phyloP scores from a whole-genome alignment of 371 early-diverging fungal species.

The Mucor saturninus region DNA sequence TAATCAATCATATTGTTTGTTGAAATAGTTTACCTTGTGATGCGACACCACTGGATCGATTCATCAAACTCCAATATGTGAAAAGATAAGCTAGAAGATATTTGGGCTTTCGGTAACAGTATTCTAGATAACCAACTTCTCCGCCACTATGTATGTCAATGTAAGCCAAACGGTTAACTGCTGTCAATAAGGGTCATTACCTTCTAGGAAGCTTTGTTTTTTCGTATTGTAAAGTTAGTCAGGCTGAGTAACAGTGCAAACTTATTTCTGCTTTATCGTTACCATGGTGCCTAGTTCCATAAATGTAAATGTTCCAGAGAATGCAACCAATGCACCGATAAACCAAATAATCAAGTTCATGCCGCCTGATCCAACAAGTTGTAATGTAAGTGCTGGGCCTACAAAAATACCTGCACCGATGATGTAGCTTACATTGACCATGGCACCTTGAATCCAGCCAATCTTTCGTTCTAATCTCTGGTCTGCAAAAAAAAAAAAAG shows the following conservation, averaged over 20 bases:
- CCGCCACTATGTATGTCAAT: slow-evolving; percentile 34
- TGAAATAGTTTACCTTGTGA: slow-evolving; percentile 30
- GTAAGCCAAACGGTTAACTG: neutral
- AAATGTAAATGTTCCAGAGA: slow-evolving; percentile 45
- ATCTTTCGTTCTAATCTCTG: slow-evolving; percentile 48
- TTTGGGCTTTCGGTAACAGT: slow-evolving; percentile 44
- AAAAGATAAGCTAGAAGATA: slow-evolving; percentile 46
- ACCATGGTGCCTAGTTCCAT: slow-evolving; percentile 56
- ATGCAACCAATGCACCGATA: slow-evolving; percentile 39
- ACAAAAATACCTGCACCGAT: slow-evolving; percentile 52
- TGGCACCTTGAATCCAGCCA: slow-evolving; percentile 46
- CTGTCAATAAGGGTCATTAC: slow-evolving; percentile 11
- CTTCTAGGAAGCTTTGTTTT: slow-evolving; percentile 41
- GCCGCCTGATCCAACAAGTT: slow-evolving; percentile 47
- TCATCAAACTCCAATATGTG: slow-evolving; percentile 46
- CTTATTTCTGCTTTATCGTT: neutral
- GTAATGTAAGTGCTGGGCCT: slow-evolving; percentile 43
- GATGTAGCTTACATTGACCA: slow-evolving; percentile 52
- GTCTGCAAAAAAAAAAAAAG: slow-evolving; percentile 23
- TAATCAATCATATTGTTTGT: neutral
- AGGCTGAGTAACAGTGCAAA: neutral
- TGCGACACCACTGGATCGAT: slow-evolving; percentile 45
- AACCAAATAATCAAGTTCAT: slow-evolving; percentile 49
- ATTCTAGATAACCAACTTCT: slow-evolving; percentile 50
- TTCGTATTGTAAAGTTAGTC: neutral